Evolutionary conservation across 352 stramenopile genomes (phyloP), one percentile per base, ranked within the genome.

Genomic region (Pythium aristosporum): DNA sequence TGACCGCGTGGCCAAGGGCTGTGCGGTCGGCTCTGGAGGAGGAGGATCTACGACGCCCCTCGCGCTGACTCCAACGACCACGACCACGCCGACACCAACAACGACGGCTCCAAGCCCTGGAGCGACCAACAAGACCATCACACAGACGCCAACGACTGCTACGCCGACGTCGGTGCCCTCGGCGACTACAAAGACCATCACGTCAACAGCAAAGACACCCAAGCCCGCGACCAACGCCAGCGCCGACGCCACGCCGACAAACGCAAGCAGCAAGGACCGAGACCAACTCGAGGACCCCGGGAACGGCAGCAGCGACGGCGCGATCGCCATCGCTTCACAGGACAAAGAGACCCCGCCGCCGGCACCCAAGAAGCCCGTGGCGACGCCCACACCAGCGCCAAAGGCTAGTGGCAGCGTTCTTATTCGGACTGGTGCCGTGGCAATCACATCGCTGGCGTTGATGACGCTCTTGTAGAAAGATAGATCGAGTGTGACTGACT

Each of bases 1-100:
- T 18, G 62, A 69, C 9, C 54, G 62, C 11, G 50, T 69, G 20
- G 25, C 47, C 25, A 61, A 23, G n/a, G 63, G 51, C 30, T 70
- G 63, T 15, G 51, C 49, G 23, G 28, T 34, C 21, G 20, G 11
- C 0, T 21, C 28, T 9, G 41, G 42, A 43, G 25, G 30, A 18
- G 34, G 12, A 4, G 11, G 20, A 5, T 12, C 32, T 1, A 48
- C 56, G 44, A 28, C 56, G 9, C 8, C 56, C 8, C 34, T 43
- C 9, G 34, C 43, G 56, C 21, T 34, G 23, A 49, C 20, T 5
- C 32, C 57, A 10, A 42, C 57, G 30, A 54, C 41, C 7, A 39
- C 55, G 18, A 16, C 32, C n/a, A 30, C 42, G 7, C 13, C 32
- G 20, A 21, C 49, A 1, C 21, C 58, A 28, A 34, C 59, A n/a